Base-by-base conservation (phyloP, 306 rosid species). In the Arachis stenosperma region DNA sequence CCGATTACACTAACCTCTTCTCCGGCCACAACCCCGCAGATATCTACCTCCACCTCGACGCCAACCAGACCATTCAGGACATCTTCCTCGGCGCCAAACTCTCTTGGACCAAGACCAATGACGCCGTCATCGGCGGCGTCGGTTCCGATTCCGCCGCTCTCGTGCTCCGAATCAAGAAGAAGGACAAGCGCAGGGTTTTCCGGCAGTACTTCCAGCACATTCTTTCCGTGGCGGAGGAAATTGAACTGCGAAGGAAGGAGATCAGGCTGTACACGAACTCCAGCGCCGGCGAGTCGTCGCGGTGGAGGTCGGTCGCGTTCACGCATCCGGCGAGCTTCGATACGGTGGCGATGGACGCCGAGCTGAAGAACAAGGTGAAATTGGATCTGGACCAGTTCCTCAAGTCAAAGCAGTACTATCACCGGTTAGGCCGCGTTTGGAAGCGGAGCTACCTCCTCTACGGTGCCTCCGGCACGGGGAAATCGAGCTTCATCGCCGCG, bases 361-460 rank as follows among this genome's bases (percentile, higher is more conserved):
- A 91, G 33, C 63, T 91, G 71, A 94, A 91, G 60, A 85, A 75
- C 85, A 89, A 83, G 62, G 87, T 94, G 57, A 83, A 82, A 37
- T 83, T 91, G 22, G 98, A 94, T 60, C 90, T 94, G 9, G 98
- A 94, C 54, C 89, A 85, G 50, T 94, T 94, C 17, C 6, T 85
- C 8, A 94, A 91, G 69, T 86, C 98, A 2, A 94, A 89, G 60
- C 97, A 91, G 52, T 94, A 89, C 55, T 94, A 91, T 71, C 84
- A 94, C 79, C 73, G 91, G 5, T 61, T 91, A 63, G 98, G 98
- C 6, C 97, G 98, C 12, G 98, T 89, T 30, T 94, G 98, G 98
- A 94, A 86, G 64, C 88, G 98, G 29, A 94, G 97, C 33, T 94
- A 84, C 76, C 75, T 94, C 4, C 97, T 94, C 8, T 86, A 81